Percentiles rank a stretch among this genome's conserved stretches.
These are phyloP conservation scores for Medicago arabica DNA, from an alignment of 306 rosid species.

Conservation along the genomic window DNA sequence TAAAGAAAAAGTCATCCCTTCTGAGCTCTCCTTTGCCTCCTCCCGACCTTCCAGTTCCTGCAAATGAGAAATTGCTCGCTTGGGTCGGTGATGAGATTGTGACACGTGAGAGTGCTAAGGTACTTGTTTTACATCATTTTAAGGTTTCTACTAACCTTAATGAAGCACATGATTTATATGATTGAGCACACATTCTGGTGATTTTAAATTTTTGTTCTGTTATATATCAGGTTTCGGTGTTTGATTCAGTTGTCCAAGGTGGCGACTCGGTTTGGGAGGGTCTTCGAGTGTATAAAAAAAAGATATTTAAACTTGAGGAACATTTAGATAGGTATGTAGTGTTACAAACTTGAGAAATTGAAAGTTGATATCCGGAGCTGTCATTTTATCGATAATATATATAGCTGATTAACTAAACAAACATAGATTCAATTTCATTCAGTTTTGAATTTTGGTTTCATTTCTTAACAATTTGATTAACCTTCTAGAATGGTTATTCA, in stretches of 20 bases:
- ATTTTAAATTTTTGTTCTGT: conserved; percentile 35
- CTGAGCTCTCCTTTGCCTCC: conserved; percentile 65
- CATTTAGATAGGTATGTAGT: conserved; percentile 77
- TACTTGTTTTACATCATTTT: conserved; percentile 38
- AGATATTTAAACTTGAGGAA: conserved; percentile 85
- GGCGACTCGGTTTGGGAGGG: conserved; percentile 94
- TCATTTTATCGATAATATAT: background rate
- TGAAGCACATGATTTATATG: conserved; percentile 27
- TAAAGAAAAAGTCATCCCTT: conserved; percentile 56
- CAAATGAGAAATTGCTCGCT: conserved; percentile 77
- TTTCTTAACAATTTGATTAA: background rate
- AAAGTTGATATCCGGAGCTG: conserved; percentile 2
- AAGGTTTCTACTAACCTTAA: conserved; percentile 13
- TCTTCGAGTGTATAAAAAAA: conserved; percentile 74
- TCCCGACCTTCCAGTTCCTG: conserved; percentile 83
- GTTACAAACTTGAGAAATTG: conserved; percentile 17
- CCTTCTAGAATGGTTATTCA: background rate
- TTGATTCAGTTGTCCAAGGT: conserved; percentile 89
- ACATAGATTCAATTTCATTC: conserved; percentile 8
- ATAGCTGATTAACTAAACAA: conserved; percentile 1
- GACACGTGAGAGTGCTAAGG: conserved; percentile 85
- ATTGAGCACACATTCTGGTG: conserved; percentile 31
- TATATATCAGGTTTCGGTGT: conserved; percentile 72
- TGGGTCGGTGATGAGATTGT: conserved; percentile 92
- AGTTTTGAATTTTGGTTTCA: conserved; percentile 4